Base-by-base conservation (phyloP, 441 rosid species). In the Gossypium aridum region DNA sequence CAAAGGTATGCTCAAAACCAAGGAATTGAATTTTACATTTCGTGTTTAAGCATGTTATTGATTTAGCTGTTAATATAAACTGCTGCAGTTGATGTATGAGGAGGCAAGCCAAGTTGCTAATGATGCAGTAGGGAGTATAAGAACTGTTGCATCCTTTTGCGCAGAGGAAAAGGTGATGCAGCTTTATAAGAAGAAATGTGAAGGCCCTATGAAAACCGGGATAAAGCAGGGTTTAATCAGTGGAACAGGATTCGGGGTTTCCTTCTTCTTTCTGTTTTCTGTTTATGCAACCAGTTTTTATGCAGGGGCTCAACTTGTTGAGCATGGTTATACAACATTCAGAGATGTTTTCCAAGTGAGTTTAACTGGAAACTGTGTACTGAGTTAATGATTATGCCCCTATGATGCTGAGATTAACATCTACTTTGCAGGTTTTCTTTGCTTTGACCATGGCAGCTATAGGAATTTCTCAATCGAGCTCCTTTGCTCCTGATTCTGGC, bases 101-200 rank as follows among this genome's bases (percentile, higher is more conserved):
- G 87, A 85, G 65, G 91, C 91, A 17, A 81, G 91, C 78, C 89
- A 87, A 63, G 84, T 87, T 60, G 89, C 87, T 0, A 84, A 78
- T 6, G 89, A 87, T 76, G 89, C 91, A 0, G 88, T 86, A 54
- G 87, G 89, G 34, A 84, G 88, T 25, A 88, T 88, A 26, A 83
- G 91, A 82, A 88, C 88, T 0, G 83, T 86, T 0, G 88, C 88
- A 12, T 86, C 91, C 1, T 88, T 88, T 68, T 84, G 89, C n/a
- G 87, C 89, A 0, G 91, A 88, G 75, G 86, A 88, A 64, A 84
- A 83, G 66, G 87, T 88, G 79, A 84, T 88, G 87, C 45, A 83
- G 34, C 76, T 83, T 51, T 86, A 84, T 78, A 77, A 75, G 79
- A 85, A 79, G 73, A 80, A 82, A 78, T 88, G 92, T 51, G 83